These are phyloP conservation scores for Geopyxis carbonaria DNA, from an alignment of 495 filamentous ascomycete species.

Conservation along the genomic window DNA sequence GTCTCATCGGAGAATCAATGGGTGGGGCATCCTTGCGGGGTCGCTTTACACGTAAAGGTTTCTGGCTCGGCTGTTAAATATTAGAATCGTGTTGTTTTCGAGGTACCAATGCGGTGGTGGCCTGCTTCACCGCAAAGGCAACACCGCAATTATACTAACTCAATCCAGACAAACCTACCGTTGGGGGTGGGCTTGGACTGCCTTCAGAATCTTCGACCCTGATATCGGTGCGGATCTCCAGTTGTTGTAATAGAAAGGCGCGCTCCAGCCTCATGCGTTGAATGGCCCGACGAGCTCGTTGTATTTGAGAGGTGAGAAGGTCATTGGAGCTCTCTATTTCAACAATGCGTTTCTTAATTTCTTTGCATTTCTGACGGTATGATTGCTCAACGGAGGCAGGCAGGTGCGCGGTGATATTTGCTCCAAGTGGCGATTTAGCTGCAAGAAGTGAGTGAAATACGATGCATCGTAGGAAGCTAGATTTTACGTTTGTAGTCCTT, in stretches of 20 bases:
- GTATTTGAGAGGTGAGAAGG: slow-evolving; percentile 53
- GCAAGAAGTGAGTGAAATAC: slow-evolving; percentile 8
- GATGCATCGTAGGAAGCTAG: slow-evolving; percentile 1
- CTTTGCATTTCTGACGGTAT: slow-evolving; percentile 93
- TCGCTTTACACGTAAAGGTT: slow-evolving; percentile 75
- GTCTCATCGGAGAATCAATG: slow-evolving; percentile 21
- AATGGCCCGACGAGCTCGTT: slow-evolving; percentile 63
- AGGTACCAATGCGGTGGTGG: slow-evolving; percentile 18
- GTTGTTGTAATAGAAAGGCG: slow-evolving; percentile 74
- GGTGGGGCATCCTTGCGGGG: slow-evolving; percentile 35
- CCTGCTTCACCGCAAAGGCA: too few species aligned
- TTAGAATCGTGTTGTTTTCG: too few species aligned
- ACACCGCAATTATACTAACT: slow-evolving; percentile 8
- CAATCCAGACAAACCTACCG: slow-evolving; percentile 36
- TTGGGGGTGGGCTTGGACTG: slow-evolving; percentile 53
- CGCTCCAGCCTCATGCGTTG: slow-evolving; percentile 83
- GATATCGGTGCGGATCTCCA: slow-evolving; percentile 69
- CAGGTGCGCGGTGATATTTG: slow-evolving; percentile 43
- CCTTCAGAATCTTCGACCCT: slow-evolving; percentile 59
- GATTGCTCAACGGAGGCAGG: slow-evolving; percentile 89
- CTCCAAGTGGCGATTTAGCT: slow-evolving; percentile 29
- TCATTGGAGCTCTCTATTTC: slow-evolving; percentile 87
- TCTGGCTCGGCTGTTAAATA: slow-evolving; percentile 59
- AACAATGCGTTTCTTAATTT: slow-evolving; percentile 72
- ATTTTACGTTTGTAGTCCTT: slow-evolving; percentile 24